These are phyloP conservation scores for Cucumis cinereus DNA, from an alignment of 306 rosid genomes.

Conservation along the genomic window DNA sequence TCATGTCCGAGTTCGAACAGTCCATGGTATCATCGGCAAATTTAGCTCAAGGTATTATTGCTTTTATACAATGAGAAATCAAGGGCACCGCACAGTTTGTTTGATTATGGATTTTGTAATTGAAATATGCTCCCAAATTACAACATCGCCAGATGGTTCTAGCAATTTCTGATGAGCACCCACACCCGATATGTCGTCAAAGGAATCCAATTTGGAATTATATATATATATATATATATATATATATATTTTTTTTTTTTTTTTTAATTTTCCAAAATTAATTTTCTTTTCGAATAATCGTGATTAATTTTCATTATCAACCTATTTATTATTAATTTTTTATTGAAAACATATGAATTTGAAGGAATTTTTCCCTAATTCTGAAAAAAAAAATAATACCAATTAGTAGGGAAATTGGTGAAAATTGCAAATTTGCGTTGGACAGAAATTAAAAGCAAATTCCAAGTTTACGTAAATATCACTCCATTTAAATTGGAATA, in stretches of 20 bases:
- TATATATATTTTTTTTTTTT: neutral
- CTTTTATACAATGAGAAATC: neutral
- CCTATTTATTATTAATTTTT: too few species aligned
- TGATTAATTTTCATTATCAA: too few species aligned
- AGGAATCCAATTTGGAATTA: neutral
- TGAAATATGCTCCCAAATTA: neutral
- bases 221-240: neutral
- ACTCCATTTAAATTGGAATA: too few species aligned
- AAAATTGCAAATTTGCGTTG: too few species aligned
- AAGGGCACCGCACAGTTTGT: too few species aligned
- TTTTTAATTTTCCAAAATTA: neutral
- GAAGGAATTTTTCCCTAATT: too few species aligned
- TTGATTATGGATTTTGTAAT: neutral
- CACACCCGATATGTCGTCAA: neutral
- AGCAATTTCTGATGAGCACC: neutral
- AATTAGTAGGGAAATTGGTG: too few species aligned
- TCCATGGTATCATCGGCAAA: slow-evolving; percentile 21
- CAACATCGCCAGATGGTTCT: neutral
- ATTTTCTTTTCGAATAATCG: too few species aligned
- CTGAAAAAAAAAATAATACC: too few species aligned
- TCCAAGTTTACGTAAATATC: too few species aligned
- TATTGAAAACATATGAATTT: too few species aligned
- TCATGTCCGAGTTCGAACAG: slow-evolving; percentile 20
- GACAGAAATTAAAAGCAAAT: too few species aligned
- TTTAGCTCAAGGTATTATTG: neutral